Evolutionary conservation across 768 basidiomycete genomes (phyloP).

Genomic region (Crucibulum laeve): DNA sequence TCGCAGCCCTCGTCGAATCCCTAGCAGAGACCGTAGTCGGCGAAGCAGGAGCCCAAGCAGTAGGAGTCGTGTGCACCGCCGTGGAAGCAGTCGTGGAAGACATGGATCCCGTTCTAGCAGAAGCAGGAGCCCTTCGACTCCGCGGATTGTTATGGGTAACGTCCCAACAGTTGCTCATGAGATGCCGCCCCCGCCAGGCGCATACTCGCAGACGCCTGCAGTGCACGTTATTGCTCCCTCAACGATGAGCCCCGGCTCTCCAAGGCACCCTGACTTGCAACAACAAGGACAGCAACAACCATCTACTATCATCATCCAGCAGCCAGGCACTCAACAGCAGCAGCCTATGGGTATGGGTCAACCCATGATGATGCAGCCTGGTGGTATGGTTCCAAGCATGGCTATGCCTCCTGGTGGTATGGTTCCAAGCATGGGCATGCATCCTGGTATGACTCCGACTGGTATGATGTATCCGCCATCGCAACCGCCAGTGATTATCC

Average conservation of each 20-base stretch:
- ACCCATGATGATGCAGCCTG: slow-evolving; percentile 4
- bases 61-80: not conserved
- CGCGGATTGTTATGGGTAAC: not conserved
- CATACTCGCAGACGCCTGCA: slow-evolving; percentile 3
- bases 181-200: too few relatives aligned
- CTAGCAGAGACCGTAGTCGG: too few relatives aligned
- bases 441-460: slow-evolving; percentile 1
- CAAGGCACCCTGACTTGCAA: slow-evolving; percentile 19
- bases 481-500: slow-evolving; percentile 9
- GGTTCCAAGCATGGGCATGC: slow-evolving; percentile 1
- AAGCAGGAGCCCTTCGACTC: slow-evolving; percentile 3
- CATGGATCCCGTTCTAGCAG: not conserved
- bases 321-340: slow-evolving; percentile 15
- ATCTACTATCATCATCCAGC: slow-evolving; percentile 22
- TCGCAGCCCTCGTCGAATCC: too few relatives aligned
- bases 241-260: slow-evolving; percentile 14
- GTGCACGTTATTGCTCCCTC: slow-evolving; percentile 13
- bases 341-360: slow-evolving; percentile 11
- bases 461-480: slow-evolving; percentile 1
- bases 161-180: too few relatives aligned
- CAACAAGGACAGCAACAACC: slow-evolving; percentile 18
- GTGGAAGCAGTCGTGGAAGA: not conserved
- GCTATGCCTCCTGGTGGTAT: slow-evolving; percentile 1
- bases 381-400: not conserved
- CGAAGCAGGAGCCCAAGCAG: too few relatives aligned